phyloP scores from a whole-genome alignment of 169 alveolate species.

The Condylostoma magnum region DNA sequence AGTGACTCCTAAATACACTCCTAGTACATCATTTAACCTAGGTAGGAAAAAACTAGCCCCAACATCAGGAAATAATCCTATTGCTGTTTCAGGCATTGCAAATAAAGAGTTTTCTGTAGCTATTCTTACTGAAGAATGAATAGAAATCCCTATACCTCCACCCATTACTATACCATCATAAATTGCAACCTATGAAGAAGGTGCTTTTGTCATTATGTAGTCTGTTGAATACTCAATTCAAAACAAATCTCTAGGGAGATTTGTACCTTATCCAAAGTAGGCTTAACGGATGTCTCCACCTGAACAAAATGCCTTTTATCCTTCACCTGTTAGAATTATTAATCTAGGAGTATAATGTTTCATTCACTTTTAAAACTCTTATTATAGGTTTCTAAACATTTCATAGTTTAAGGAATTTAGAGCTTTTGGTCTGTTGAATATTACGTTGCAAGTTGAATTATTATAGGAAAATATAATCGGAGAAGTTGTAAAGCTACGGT shows the following conservation, averaged over 20 bases:
- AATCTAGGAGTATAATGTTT: not conserved
- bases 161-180: slow-evolving; percentile 89
- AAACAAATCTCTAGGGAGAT: slow-evolving; percentile 42
- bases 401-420: slow-evolving; percentile 9
- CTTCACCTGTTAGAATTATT: slow-evolving; percentile 52
- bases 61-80: slow-evolving; percentile 88
- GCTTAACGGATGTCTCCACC: slow-evolving; percentile 87
- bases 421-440: not conserved
- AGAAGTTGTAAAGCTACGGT: not conserved
- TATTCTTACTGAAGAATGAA: slow-evolving; percentile 75
- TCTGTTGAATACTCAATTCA: slow-evolving; percentile 62
- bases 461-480: not conserved
- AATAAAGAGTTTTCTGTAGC: slow-evolving; percentile 82
- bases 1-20: slow-evolving; percentile 79
- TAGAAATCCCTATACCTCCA: slow-evolving; percentile 86
- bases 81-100: slow-evolving; percentile 88
- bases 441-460: not conserved
- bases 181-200: slow-evolving; percentile 31
- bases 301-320: slow-evolving; percentile 81
- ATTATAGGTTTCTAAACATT: not conserved
- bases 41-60: slow-evolving; percentile 81
- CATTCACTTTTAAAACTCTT: not conserved
- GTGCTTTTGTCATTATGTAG: slow-evolving; percentile 54
- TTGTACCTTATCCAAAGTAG: slow-evolving; percentile 36
- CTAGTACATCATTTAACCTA: slow-evolving; percentile 58